Percentiles rank a stretch among this genome's conserved stretches.
These are phyloP conservation scores for Leccinum incarnatum DNA, from an alignment of 768 basidiomycete genomes.

Conservation along the genomic window DNA sequence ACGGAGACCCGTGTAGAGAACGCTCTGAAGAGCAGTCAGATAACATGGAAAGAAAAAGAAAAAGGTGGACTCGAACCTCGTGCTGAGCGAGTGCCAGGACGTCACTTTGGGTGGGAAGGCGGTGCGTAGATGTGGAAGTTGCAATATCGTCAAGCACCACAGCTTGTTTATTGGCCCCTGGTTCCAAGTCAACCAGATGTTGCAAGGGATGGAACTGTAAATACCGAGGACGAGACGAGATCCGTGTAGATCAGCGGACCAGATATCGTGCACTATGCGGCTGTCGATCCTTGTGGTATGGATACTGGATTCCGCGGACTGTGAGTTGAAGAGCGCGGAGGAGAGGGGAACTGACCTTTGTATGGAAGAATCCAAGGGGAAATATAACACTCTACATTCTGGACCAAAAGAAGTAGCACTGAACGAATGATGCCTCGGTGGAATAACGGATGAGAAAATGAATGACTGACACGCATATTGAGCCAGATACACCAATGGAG, in stretches of 20 bases:
- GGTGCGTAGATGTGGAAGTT: constrained; percentile 30
- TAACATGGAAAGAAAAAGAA: not conserved
- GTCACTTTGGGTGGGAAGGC: constrained; percentile 56
- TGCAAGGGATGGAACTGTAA: not conserved
- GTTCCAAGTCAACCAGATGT: not conserved
- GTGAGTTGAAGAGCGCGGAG: not conserved
- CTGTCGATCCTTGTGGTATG: constrained; percentile 32
- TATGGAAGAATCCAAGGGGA: constrained; percentile 42
- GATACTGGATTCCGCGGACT: constrained; percentile 7
- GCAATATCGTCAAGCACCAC: constrained; percentile 54
- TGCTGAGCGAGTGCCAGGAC: constrained; percentile 59
- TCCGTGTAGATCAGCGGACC: constrained; percentile 50
- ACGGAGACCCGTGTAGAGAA: constrained; percentile 57
- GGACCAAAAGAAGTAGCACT: constrained; percentile 61
- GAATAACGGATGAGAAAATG: not conserved
- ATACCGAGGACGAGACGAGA: constrained; percentile 54
- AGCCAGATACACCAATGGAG: constrained; percentile 47
- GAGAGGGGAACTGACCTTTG: constrained; percentile 35
- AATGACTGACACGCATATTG: constrained; percentile 46
- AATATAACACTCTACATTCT: constrained; percentile 41
- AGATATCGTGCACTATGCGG: constrained; percentile 50
- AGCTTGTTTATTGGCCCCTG: constrained; percentile 55
- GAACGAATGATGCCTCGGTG: constrained; percentile 17
- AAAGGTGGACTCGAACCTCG: constrained; percentile 35
- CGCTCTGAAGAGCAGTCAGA: constrained; percentile 34